Percentiles rank a stretch among this genome's conserved stretches.
Evolutionary conservation across 495 filamentous ascomycete genomes (phyloP).

Genomic region (Collariella sp.): DNA sequence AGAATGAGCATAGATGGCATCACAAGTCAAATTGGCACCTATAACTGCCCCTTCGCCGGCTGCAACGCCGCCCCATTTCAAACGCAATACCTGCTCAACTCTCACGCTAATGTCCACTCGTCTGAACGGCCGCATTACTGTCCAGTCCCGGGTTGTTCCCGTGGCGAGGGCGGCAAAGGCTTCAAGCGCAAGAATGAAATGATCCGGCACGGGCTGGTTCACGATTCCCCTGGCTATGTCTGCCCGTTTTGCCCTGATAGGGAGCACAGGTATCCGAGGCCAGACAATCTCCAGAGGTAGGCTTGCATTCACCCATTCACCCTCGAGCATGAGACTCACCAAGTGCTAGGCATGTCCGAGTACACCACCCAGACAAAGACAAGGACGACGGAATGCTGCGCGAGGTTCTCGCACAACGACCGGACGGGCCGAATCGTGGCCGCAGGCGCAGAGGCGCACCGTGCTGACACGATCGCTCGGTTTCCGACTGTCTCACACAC

Average conservation of each 20-base stretch:
- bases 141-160: constrained; percentile 66
- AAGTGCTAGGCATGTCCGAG: constrained; percentile 64
- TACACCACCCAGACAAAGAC: constrained; percentile 80
- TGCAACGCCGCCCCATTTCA: constrained; percentile 85
- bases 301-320: not conserved
- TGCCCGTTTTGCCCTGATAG: constrained; percentile 95
- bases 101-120: constrained; percentile 96
- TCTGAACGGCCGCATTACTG: constrained; percentile 88
- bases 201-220: constrained; percentile 93
- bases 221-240: constrained; percentile 91
- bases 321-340: not conserved
- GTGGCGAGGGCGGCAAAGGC: constrained; percentile 77
- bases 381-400: constrained; percentile 73
- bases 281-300: constrained; percentile 95
- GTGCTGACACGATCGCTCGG: not conserved
- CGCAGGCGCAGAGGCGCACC: constrained; percentile 55
- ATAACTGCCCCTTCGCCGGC: constrained; percentile 34
- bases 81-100: constrained; percentile 73
- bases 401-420: constrained; percentile 72
- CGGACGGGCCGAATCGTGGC: constrained; percentile 76
- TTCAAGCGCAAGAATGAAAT: constrained; percentile 99
- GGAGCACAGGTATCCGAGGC: constrained; percentile 93
- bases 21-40: constrained; percentile 23
- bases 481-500: not conserved
- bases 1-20: constrained; percentile 45